phyloP scores from a whole-genome alignment of 768 basidiomycete genomes.

The Termitomyces sp. region DNA sequence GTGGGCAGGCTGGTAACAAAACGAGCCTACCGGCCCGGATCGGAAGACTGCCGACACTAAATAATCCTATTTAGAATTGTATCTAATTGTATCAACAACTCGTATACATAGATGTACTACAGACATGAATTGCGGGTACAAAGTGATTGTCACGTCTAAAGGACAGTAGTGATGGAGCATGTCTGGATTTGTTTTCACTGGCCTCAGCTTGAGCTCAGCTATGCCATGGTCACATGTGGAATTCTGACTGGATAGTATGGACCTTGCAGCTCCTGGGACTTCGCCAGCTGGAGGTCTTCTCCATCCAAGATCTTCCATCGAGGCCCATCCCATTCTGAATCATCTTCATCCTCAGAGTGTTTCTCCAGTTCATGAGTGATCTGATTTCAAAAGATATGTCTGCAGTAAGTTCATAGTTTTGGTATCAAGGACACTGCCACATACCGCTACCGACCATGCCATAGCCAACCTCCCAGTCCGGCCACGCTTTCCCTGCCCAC shows the following conservation, averaged over 20 bases:
- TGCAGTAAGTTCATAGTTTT: background rate
- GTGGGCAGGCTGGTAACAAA: too few species aligned
- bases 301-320: background rate
- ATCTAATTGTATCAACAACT: too few species aligned
- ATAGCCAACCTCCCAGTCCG: constrained; percentile 20
- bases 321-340: background rate
- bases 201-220: too few species aligned
- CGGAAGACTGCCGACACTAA: too few species aligned
- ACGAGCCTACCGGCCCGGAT: too few species aligned
- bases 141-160: too few species aligned
- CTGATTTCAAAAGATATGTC: background rate
- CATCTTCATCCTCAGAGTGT: background rate
- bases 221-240: background rate
- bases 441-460: constrained; percentile 31
- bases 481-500: constrained; percentile 16
- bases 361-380: background rate
- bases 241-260: background rate
- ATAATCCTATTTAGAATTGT: too few species aligned
- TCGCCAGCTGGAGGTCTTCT: background rate
- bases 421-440: background rate
- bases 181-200: background rate
- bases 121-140: too few species aligned
- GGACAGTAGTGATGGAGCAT: too few species aligned
- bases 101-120: too few species aligned
- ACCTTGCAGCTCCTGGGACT: background rate